Base-by-base conservation (phyloP, 1,284 basidiomycete genomes). In the Moesziomyces antarcticus region DNA sequence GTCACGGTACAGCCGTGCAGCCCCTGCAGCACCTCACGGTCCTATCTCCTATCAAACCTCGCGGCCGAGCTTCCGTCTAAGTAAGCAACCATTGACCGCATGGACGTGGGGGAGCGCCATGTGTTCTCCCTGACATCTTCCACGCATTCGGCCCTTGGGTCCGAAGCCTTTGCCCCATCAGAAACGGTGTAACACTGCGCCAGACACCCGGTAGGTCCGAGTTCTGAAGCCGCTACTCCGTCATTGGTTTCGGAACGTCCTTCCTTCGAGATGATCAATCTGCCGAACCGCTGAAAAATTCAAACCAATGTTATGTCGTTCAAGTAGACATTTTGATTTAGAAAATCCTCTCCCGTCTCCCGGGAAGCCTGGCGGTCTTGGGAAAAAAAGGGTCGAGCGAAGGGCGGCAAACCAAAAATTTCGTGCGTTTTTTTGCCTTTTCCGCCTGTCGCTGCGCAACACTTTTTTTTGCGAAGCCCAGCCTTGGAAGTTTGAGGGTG, bases 371-470 rank as follows among this genome's bases (percentile, higher is more conserved):
- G n/a, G n/a, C 46, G 50, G 46, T 30, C 14, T 51, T 43, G 20
- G 25, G n/a, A 58, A 45, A 37, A 30, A 51, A 53, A 40, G 37
- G 37, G 37, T 40, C 37, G 35, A 40, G 30, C 30, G 11, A 13
- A 33, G 11, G 16, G 37, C 37, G 37, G 37, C 37, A 40, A 47
- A 45, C 44, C 45, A 60, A 60, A 60, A 60, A 54, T 60, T 60
- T 60, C 56, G 37, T 40, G 37, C 37, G 37, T 49, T 60, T 60
- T 61, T 50, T n/a, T 54, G 21, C 21, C 44, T 40, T 55, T 47
- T 24, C 25, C 14, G 24, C 35, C 13, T 33, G 44, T 16, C 24
- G 22, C 44, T 49, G 14, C 18, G 5, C 30, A 21, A 10, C 30
- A 14, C 18, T 51, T 51, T 27, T 43, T 50, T 48, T 42, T 13